These are phyloP conservation scores for Trypanosoma lewisi DNA, from an alignment of 208 protist species.

Conservation along the genomic window DNA sequence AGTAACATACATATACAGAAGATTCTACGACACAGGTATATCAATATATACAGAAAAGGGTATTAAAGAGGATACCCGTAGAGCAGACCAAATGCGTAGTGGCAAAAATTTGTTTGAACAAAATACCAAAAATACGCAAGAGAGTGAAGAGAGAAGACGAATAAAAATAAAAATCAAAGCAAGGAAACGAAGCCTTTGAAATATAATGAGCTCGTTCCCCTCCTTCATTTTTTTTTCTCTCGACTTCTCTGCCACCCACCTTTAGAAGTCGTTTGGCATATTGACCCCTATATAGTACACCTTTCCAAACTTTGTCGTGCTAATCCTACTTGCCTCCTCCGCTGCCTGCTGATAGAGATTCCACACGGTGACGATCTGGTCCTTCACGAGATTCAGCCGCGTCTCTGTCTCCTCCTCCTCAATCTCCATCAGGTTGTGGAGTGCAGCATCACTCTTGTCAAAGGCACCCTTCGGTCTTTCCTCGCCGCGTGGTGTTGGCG, in stretches of 20 bases:
- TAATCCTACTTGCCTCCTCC: constrained; percentile 9
- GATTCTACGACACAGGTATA: neutral
- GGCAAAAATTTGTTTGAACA: constrained; percentile 4
- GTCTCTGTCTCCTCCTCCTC: constrained; percentile 4
- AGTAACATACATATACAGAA: neutral
- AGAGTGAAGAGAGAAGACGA: neutral
- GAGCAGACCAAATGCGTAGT: neutral
- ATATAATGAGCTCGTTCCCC: no score
- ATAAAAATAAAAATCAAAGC: neutral
- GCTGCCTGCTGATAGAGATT: constrained; percentile 23
- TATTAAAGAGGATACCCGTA: neutral
- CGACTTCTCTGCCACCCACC: neutral
- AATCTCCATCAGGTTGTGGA: neutral
- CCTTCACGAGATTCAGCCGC: neutral
- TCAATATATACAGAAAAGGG: neutral
- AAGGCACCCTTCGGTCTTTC: neutral
- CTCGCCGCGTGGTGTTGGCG: neutral
- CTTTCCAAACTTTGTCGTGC: constrained; percentile 11
- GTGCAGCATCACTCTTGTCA: neutral
- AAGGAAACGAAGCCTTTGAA: no score
- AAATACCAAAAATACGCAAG: neutral
- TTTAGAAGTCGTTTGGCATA: constrained; percentile 7
- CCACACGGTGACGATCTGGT: constrained; percentile 25
- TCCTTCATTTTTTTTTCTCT: neutral
- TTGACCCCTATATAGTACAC: constrained; percentile 23